Base-by-base conservation (phyloP, 2,329 filamentous ascomycete genomes). In the Cephalotrichum gorgonifer region DNA sequence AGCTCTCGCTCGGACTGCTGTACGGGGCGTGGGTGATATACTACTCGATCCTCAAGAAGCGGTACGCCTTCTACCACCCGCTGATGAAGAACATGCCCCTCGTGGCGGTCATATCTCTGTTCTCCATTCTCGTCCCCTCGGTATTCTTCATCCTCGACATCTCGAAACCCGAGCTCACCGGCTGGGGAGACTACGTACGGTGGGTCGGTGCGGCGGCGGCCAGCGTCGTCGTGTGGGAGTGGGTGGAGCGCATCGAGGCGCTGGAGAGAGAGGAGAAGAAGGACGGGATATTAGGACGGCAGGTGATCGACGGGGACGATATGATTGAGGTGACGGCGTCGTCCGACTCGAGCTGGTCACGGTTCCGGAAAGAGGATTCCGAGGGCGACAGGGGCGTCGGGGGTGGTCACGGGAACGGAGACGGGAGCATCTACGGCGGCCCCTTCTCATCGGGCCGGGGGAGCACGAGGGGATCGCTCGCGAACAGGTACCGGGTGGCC, bases 161-260 rank as follows among this genome's bases (percentile, higher is more conserved):
- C 44, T 84, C 85, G 8, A 84, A 91, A 58, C 85, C 88, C 25
- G 82, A 88, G 53, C 84, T 95, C 53, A 87, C 87, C 35, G 88
- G 86, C 8, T 96, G 90, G 90, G 90, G 90, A 60, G 90, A 95
- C 60, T 96, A 95, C 60, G 90, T 95, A 43, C 76, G 89, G 58
- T 96, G 90, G 90, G 90, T 95, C n/a, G 90, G 90, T 44, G 89
- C 89, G 1, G 89, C 90, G 0, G 89, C 89, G 1, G 90, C 90
- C 26, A 95, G 88, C 66, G 90, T 95, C n/a, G 87, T 95, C 22
- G 90, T 96, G 2, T 96, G 90, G 90, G 90, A 96, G 65, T 96
- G 90, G 90, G 90, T 96, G 3, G 90, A 96, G 65, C 79, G 90
- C 25, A 96, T 96, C 44, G 90, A 96, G 63, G 88, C 89, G 0